Evolutionary conservation across 495 filamentous ascomycete species (phyloP).

Genomic region (Trypethelium eluteriae): DNA sequence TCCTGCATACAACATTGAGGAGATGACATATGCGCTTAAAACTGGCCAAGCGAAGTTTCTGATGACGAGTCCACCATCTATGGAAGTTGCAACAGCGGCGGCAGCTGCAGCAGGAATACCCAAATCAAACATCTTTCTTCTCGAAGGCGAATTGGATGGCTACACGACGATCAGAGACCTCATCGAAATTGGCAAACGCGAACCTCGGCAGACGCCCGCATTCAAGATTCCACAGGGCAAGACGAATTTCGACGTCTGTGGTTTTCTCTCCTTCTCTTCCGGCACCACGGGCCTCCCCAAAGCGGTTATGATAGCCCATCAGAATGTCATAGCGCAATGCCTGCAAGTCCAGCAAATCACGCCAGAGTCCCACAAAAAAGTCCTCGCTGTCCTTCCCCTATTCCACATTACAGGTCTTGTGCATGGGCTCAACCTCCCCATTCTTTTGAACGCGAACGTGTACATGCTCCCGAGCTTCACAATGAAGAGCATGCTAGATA

Average conservation of each 20-base stretch:
- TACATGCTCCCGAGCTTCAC: conserved; percentile 54
- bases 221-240: conserved; percentile 44
- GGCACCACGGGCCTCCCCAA: conserved; percentile 48
- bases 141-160: conserved; percentile 46
- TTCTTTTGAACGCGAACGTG: conserved; percentile 50
- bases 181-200: conserved; percentile 38
- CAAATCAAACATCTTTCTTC: conserved; percentile 44
- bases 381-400: conserved; percentile 48
- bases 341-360: conserved; percentile 49
- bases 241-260: conserved; percentile 49
- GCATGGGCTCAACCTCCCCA: conserved; percentile 53
- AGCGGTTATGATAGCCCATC: conserved; percentile 55
- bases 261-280: conserved; percentile 50
- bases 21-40: conserved; percentile 54
- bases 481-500: conserved; percentile 49
- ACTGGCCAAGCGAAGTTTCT: conserved; percentile 48
- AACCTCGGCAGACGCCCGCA: conserved; percentile 35
- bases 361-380: conserved; percentile 39
- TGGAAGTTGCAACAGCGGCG: conserved; percentile 45
- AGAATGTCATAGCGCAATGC: conserved; percentile 57
- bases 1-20: conserved; percentile 54
- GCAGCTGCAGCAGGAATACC: conserved; percentile 48
- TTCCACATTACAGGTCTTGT: conserved; percentile 52
- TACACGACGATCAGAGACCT: conserved; percentile 46
- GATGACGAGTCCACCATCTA: conserved; percentile 45